phyloP scores from a whole-genome alignment of 768 basidiomycete genomes.

The Phylloporus rhodoxanthus region DNA sequence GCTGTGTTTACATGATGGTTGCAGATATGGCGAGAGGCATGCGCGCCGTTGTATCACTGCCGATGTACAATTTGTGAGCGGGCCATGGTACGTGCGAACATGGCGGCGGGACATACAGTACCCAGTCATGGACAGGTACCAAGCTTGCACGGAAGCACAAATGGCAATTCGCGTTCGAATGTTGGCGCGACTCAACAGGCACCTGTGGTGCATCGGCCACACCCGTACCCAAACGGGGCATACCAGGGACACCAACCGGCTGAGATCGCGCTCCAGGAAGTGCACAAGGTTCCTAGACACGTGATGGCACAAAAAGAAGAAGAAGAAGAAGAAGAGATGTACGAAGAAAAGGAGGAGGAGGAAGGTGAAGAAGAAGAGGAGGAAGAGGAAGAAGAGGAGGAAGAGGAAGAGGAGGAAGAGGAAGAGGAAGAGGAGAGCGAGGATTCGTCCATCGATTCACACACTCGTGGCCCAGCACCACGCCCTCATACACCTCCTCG shows the following conservation, averaged over 20 bases:
- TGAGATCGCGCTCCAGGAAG: conserved; percentile 27
- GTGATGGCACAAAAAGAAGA: conserved; percentile 24
- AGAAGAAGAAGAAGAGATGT: conserved; percentile 26
- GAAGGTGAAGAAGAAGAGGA: conserved; percentile 31
- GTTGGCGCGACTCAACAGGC: conserved; percentile 5
- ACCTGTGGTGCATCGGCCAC: conserved; percentile 1
- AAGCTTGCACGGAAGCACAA: conserved; percentile 1
- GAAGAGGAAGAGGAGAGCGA: conserved; percentile 27
- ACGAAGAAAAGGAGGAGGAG: conserved; percentile 20
- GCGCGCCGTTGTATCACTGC: conserved; percentile 65
- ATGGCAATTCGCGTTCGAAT: background rate
- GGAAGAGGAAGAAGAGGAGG: conserved; percentile 13
- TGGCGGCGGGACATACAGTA: conserved; percentile 34
- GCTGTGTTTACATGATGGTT: conserved; percentile 1
- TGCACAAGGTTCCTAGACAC: conserved; percentile 14
- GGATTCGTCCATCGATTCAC: conserved; percentile 12
- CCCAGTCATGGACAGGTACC: conserved; percentile 23
- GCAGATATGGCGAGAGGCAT: conserved; percentile 72
- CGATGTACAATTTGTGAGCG: conserved; percentile 71
- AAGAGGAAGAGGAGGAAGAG: conserved; percentile 25
- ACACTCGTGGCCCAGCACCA: background rate
- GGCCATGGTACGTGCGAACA: conserved; percentile 49
- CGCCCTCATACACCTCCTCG: conserved; percentile 3
- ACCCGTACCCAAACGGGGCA: conserved; percentile 3
- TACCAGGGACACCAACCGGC: conserved; percentile 10